phyloP scores from a whole-genome alignment of 139 green algal species.

The Coelastrella sp. region DNA sequence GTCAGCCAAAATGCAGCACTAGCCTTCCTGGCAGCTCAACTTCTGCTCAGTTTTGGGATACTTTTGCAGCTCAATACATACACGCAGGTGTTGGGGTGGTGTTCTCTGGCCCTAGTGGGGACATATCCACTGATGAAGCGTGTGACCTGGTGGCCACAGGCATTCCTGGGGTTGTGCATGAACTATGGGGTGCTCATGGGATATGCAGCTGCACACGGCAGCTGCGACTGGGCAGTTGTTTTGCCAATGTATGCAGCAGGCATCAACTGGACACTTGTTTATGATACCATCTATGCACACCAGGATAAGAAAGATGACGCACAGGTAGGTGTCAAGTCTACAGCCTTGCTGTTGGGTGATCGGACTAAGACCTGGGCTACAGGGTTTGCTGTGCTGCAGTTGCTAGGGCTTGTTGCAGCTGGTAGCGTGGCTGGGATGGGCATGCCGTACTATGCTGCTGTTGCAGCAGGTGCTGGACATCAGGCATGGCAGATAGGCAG shows the following conservation, averaged over 20 bases:
- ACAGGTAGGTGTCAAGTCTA: slow-evolving; percentile 90
- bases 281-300: slow-evolving; percentile 99
- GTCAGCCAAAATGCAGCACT: slow-evolving; percentile 52
- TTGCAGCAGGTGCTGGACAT: slow-evolving; percentile 68
- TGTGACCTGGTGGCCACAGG: slow-evolving; percentile 92
- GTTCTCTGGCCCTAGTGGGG: slow-evolving; percentile 91
- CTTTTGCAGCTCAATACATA: slow-evolving; percentile 96
- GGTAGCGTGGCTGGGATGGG: slow-evolving; percentile 47
- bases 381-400: slow-evolving; percentile 64
- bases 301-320: slow-evolving; percentile 96
- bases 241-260: slow-evolving; percentile 89
- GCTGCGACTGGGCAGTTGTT: slow-evolving; percentile 77
- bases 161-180: slow-evolving; percentile 95
- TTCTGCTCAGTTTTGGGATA: slow-evolving; percentile 84
- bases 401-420: slow-evolving; percentile 10
- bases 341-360: slow-evolving; percentile 84
- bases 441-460: slow-evolving; percentile 56
- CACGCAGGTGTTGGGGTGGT: slow-evolving; percentile 88
- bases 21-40: slow-evolving; percentile 86
- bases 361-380: slow-evolving; percentile 68
- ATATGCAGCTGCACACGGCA: slow-evolving; percentile 85
- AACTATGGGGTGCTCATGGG: slow-evolving; percentile 98
- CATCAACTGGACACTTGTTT: slow-evolving; percentile 95
- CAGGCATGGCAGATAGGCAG: slow-evolving; percentile 80
- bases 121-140: slow-evolving; percentile 98